These are phyloP conservation scores for Saururus chinensis DNA, from an alignment of 164 flowering plant species.

Conservation along the genomic window DNA sequence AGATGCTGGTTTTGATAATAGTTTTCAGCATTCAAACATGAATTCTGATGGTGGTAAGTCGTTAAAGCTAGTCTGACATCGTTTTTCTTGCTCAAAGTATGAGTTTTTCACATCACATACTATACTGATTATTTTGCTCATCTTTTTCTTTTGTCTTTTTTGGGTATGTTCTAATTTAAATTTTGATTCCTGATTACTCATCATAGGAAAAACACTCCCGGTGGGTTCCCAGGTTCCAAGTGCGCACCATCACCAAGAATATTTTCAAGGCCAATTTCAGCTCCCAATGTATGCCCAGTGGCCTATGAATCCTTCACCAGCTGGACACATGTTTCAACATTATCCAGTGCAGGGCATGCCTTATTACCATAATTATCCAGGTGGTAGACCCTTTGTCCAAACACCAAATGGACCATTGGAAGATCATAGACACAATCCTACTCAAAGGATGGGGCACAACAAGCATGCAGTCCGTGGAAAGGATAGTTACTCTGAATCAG, in stretches of 20 bases:
- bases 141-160: no score
- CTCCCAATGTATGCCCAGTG: conserved; percentile 70
- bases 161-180: no score
- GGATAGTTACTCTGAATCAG: conserved; percentile 40
- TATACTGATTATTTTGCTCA: neutral
- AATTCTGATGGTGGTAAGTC: neutral
- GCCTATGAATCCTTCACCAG: conserved; percentile 73
- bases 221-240: conserved; percentile 34
- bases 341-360: conserved; percentile 90
- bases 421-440: conserved; percentile 33
- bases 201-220: conserved; percentile 33
- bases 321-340: conserved; percentile 57
- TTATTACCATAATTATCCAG: conserved; percentile 63
- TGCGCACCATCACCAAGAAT: conserved; percentile 33
- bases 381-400: conserved; percentile 43
- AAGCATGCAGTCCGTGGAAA: conserved; percentile 54
- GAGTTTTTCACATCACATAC: neutral
- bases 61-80: neutral
- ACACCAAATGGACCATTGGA: conserved; percentile 51
- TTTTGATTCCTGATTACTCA: neutral
- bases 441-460: conserved; percentile 33
- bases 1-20: neutral
- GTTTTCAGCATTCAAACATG: neutral
- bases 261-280: conserved; percentile 67
- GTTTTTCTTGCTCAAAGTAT: neutral